Percentiles rank a stretch among this genome's conserved stretches.
phyloP scores from a whole-genome alignment of 2,329 filamentous ascomycete species.

The Ophidiomyces ophidiicola region DNA sequence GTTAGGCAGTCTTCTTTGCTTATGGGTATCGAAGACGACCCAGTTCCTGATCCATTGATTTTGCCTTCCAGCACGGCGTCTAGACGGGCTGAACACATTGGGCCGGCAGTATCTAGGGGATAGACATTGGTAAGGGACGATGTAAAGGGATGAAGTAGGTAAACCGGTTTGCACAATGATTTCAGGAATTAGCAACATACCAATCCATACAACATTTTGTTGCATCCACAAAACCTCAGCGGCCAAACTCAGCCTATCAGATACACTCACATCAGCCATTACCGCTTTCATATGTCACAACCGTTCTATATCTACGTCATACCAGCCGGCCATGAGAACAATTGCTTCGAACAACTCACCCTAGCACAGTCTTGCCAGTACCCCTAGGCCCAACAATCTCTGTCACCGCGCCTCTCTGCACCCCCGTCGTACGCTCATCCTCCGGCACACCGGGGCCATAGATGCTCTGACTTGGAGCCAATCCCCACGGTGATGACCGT shows the following conservation, averaged over 20 bases:
- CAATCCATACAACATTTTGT: conserved; percentile 66
- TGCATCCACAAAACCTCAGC: conserved; percentile 50
- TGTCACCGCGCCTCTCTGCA: conserved; percentile 64
- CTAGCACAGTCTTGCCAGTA: conserved; percentile 70
- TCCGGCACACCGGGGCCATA: background rate
- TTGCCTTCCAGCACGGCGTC: conserved; percentile 32
- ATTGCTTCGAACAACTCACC: conserved; percentile 43
- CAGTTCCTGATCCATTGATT: conserved; percentile 3
- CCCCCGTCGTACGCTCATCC: conserved; percentile 39
- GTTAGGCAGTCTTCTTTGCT: conserved; percentile 1
- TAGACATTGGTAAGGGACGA: conserved; percentile 11
- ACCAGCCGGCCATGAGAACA: background rate
- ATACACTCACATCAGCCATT: conserved; percentile 10
- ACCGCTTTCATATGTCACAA: too few relatives aligned
- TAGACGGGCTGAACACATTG: conserved; percentile 39
- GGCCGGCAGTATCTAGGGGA: conserved; percentile 37
- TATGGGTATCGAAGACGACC: background rate
- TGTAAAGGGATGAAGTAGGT: background rate
- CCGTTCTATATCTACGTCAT: too few relatives aligned
- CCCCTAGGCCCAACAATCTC: conserved; percentile 84
- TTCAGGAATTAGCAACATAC: conserved; percentile 45
- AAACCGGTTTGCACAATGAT: background rate
- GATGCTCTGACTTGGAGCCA: conserved; percentile 1
- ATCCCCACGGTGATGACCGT: background rate
- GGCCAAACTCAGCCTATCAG: conserved; percentile 56